Evolutionary conservation across 2,329 filamentous ascomycete genomes (phyloP), one percentile per base, ranked within the genome.

Genomic region (Penicillium sp.): DNA sequence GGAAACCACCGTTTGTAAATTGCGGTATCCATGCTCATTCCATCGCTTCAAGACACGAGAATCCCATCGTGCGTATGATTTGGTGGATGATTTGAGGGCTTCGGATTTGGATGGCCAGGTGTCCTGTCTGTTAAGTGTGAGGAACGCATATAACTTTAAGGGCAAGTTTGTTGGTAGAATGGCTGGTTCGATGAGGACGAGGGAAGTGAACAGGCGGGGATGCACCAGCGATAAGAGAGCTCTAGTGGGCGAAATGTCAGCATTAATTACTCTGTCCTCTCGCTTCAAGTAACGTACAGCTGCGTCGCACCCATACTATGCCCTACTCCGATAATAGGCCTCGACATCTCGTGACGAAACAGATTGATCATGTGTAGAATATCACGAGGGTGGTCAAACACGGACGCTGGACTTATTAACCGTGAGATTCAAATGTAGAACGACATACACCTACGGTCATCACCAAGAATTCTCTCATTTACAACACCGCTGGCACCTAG

Each of bases 381-480:
- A 34, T 55, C 52, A 3, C 52, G 52, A 15, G 46, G 46, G 15
- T 55, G 52, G 16, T 50, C 52, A 7, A 55, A 78, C 90, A 90
- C 96, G 58, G 81, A 82, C 37, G 89, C 89, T 71, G 9, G 6
- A 12, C n/a, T 18, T 6, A 1, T 38, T 10, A 38, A n/a, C 10
- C 4, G 5, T 12, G 35, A 21, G n/a, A 10, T 29, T 15, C 1
- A 21, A 4, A 8, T 16, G 16, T 40, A 16, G 1, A 10, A 15
- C 3, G 12, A 32, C n/a, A 3, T 9, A 18, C n/a, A 40, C 52
- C 37, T 31, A 50, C 46, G 52, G 29, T 55, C 52, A 23, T 55
- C 49, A n/a, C 45, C 54, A 3, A 56, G 45, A 18, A 31, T 18
- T 9, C 25, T 13, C 13, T 50, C 52, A n/a, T 55, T 55, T 21